Evolutionary conservation across 495 filamentous ascomycete genomes (phyloP).

Genomic region (Podospora pseudoanserina): DNA sequence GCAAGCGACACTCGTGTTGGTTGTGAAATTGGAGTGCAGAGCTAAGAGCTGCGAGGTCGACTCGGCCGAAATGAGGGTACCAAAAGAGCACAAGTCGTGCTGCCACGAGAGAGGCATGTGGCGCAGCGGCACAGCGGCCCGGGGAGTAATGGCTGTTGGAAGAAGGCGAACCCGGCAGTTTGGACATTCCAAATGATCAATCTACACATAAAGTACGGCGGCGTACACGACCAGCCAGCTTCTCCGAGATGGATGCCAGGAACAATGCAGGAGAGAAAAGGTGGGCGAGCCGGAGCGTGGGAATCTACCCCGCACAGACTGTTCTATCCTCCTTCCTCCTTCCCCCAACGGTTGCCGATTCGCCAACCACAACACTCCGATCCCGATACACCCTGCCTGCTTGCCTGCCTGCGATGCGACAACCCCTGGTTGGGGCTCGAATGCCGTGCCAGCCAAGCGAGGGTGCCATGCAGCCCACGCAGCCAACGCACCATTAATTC

Average conservation of each 20-base stretch:
- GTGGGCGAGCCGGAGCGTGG: not conserved
- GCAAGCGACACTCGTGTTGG: not conserved
- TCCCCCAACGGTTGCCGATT: not conserved
- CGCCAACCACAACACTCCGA: not conserved
- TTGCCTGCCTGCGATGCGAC: not conserved
- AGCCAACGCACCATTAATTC: not conserved
- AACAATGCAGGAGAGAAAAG: not conserved
- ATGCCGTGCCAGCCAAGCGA: not conserved
- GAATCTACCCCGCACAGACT: not conserved
- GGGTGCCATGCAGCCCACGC: not conserved
- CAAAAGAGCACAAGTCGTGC: not conserved
- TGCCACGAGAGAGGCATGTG: not conserved
- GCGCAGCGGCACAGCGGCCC: not conserved
- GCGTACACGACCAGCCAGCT: not conserved
- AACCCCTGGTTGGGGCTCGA: not conserved
- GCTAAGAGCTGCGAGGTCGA: not conserved
- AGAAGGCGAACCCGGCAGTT: not conserved
- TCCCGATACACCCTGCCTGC: not conserved
- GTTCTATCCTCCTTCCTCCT: not conserved
- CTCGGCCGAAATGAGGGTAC: not conserved
- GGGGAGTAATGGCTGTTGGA: not conserved
- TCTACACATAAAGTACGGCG: not conserved
- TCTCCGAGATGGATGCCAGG: not conserved
- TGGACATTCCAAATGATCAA: not conserved
- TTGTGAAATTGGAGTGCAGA: not conserved